These are phyloP conservation scores for Cladophialophora immunda DNA, from an alignment of 2,329 filamentous ascomycete species.

Conservation along the genomic window DNA sequence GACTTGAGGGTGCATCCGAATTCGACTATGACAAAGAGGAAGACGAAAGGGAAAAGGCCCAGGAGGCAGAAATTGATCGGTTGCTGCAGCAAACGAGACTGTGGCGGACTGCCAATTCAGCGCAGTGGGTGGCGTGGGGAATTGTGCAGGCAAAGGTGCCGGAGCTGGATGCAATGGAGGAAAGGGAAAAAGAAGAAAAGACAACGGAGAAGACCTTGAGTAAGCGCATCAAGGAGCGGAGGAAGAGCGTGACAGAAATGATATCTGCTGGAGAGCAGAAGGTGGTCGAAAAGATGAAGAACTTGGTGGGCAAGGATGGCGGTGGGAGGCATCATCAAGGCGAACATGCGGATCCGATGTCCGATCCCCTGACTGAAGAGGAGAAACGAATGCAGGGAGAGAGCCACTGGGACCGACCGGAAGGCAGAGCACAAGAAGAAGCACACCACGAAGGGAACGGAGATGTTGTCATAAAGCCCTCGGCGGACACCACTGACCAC, in stretches of 20 bases:
- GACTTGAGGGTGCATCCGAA: conserved; percentile 6
- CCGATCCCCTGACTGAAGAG: conserved; percentile 38
- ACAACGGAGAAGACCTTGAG: not conserved
- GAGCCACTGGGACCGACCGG: conserved; percentile 36
- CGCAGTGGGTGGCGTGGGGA: conserved; percentile 94
- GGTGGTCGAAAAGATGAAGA: conserved; percentile 39
- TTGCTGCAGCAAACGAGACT: conserved; percentile 80
- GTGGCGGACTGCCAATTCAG: conserved; percentile 88
- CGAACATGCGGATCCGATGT: conserved; percentile 28
- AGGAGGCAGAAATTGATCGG: conserved; percentile 73
- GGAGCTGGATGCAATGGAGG: conserved; percentile 65
- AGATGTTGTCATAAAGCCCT: not conserved
- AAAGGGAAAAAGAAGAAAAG: conserved; percentile 11
- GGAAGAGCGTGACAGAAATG: conserved; percentile 17
- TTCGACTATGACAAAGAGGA: conserved; percentile 57
- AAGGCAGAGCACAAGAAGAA: conserved; percentile 34
- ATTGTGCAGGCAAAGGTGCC: conserved; percentile 92
- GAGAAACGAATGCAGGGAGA: conserved; percentile 33
- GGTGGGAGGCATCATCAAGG: conserved; percentile 4
- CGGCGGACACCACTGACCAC: not conserved
- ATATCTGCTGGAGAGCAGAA: conserved; percentile 21
- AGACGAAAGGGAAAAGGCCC: conserved; percentile 67
- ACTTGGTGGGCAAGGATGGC: conserved; percentile 39
- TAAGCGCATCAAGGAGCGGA: conserved; percentile 6
- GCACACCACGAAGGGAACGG: conserved; percentile 36